Evolutionary conservation across 208 protist species (phyloP), one percentile per base, ranked within the genome.

Genomic region (Crithidia thermophila): DNA sequence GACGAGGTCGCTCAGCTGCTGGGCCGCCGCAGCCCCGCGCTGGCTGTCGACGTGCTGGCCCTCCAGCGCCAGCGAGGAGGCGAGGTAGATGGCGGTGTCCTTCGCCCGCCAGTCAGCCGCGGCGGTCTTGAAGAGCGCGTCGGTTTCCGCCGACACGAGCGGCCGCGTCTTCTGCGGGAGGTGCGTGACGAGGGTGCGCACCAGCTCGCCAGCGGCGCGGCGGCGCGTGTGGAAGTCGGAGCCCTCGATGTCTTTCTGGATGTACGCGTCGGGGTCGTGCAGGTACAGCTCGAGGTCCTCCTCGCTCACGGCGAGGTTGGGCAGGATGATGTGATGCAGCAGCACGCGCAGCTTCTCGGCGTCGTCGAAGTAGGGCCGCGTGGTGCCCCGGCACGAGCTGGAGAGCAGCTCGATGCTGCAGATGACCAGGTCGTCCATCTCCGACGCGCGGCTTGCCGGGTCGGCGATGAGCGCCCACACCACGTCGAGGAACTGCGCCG

Each of bases 231-330:
- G 91, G 56, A 92, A 82, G 72, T 97, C 94, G 57, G 87, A 97
- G 46, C 98, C 98, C 69, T 99, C 98, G 60, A 99, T 94, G 75
- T 99, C 98, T 10, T 83, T 77, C 58, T 98, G 85, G 36, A 99
- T 98, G 77, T 98, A 99, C 70, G 97, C 95, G 70, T 99, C 94
- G 16, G 88, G 72, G n/a, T 98, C 91, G 33, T 94, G 74, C 51
- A 93, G 84, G 69, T 97, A 99, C 3, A 94, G 58, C 40, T 98
- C 97, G 56, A 98, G 63, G 57, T 99, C 98, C 27, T 84, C 76
- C 37, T 98, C 84, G n/a, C 56, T 62, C 18, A 98, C 68, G 14
- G 64, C 42, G 37, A 99, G 85, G 61, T 98, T 99, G 28, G 98
- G 98, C 25, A 98, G 77, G 46, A 99, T 81, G 46, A 99, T 89